phyloP scores from a whole-genome alignment of 2,329 filamentous ascomycete genomes.

The Fusarium sambucinum region DNA sequence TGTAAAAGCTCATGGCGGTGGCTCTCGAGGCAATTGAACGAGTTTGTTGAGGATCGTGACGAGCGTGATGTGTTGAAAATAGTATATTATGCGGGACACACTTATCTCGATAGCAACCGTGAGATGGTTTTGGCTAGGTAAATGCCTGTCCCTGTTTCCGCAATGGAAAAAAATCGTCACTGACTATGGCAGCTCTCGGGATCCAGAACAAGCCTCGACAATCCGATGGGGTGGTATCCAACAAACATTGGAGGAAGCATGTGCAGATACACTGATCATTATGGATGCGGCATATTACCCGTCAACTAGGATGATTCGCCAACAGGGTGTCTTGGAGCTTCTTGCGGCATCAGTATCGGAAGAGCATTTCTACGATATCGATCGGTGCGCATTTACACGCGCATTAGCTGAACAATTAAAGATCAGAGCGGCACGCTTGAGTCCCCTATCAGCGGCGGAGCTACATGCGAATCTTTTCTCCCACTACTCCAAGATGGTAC shows the following conservation, averaged over 20 bases:
- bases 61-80: conserved; percentile 69
- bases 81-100: conserved; percentile 69
- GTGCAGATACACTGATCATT: conserved; percentile 67
- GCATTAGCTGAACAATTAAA: conserved; percentile 64
- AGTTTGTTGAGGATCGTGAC: conserved; percentile 66
- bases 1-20: conserved; percentile 65
- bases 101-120: conserved; percentile 65
- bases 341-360: conserved; percentile 68
- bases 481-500: conserved; percentile 64
- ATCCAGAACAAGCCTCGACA: conserved; percentile 58
- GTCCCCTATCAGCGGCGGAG: conserved; percentile 64
- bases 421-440: conserved; percentile 59
- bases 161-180: neutral
- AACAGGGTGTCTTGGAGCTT: conserved; percentile 67
- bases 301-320: conserved; percentile 63
- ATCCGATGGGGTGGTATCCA: conserved; percentile 70
- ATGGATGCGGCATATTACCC: conserved; percentile 71
- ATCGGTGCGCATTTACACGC: conserved; percentile 65
- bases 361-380: conserved; percentile 61
- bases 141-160: neutral
- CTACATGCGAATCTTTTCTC: conserved; percentile 67
- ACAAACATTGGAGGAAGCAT: conserved; percentile 67
- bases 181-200: conserved; percentile 59
- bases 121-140: conserved; percentile 71
- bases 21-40: conserved; percentile 64